These are phyloP conservation scores for Aspergillus texensis DNA, from an alignment of 2,329 filamentous ascomycete species.

Conservation along the genomic window DNA sequence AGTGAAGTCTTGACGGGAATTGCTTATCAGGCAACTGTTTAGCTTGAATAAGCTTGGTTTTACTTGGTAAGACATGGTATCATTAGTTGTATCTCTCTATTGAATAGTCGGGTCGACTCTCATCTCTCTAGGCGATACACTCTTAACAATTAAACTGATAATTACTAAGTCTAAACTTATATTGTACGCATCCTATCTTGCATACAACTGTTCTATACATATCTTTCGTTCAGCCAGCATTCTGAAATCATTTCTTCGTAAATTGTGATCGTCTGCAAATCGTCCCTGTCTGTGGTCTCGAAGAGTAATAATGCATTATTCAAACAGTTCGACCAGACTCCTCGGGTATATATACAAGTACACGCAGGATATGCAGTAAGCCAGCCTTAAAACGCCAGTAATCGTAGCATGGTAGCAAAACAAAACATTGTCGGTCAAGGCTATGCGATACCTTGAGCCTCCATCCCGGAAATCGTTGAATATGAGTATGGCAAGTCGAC, in stretches of 20 bases:
- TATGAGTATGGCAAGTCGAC: slow-evolving; percentile 77
- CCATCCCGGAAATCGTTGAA: slow-evolving; percentile 56
- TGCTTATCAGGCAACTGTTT: too few species aligned
- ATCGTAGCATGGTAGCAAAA: slow-evolving; percentile 9
- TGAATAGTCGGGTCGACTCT: too few species aligned
- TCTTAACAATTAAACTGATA: too few species aligned
- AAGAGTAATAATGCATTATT: background rate
- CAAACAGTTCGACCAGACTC: slow-evolving; percentile 10
- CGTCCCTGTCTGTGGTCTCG: background rate
- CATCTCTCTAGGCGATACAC: too few species aligned
- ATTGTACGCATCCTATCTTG: too few species aligned
- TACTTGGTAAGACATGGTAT: background rate
- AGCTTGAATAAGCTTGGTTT: background rate
- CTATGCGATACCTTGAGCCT: slow-evolving; percentile 43
- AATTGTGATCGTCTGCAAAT: background rate
- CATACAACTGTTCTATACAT: too few species aligned
- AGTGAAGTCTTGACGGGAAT: background rate
- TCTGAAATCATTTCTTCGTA: background rate
- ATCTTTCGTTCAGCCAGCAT: background rate
- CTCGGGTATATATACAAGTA: slow-evolving; percentile 21
- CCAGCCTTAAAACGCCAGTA: slow-evolving; percentile 8
- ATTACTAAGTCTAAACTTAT: too few species aligned
- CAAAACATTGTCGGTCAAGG: background rate
- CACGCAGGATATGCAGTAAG: slow-evolving; percentile 2
- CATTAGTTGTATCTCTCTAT: too few species aligned